Evolutionary conservation across 2,329 filamentous ascomycete genomes (phyloP), one percentile per base, ranked within the genome.

Genomic region (Sporothrix protearum): DNA sequence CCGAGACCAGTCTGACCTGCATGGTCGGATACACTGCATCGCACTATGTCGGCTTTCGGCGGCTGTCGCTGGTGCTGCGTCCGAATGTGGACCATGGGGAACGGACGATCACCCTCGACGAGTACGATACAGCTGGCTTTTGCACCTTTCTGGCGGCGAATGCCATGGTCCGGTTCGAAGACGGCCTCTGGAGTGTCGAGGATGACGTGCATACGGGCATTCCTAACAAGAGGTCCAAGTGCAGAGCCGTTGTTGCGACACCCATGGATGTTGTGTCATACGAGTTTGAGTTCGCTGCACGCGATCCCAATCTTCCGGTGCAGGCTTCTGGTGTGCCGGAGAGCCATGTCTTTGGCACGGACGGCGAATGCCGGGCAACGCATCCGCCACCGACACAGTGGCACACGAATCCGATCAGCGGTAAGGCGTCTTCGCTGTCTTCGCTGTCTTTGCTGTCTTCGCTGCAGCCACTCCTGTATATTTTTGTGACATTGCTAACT

Each of bases 141-240:
- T 89, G 87, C 74, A 76, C 85, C 14, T 81, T 83, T 73, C 80
- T 88, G 19, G 82, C 81, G 0, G 78, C 83, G 0, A 86, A 88
- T 74, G 83, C 86, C 0, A 87, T 88, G 73, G 78, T 88, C 16
- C 83, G 84, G 68, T 89, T 86, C 81, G 87, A 89, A 75, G 82
- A 87, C 63, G 80, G 78, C 84, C 75, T 87, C 19, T 85, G 83
- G 81, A 77, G 78, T 0, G 78, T 82, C 4, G 78, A 78, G 3
- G 76, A 77, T 4, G 79, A 78, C n/a, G 22, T 33, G 25, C 42
- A 51, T 10, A 9, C 33, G 4, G n/a, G 22, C 10, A 4, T 25
- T 14, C 10, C 36, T 64, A 64, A 64, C 36, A 59, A 57, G 70
- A 67, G 57, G 25, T 45, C 30, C 47, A 75, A 82, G 53, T 86